Evolutionary conservation across 1,284 basidiomycete species (phyloP), one percentile per base, ranked within the genome.

Genomic region (Anthracocystis setariae): DNA sequence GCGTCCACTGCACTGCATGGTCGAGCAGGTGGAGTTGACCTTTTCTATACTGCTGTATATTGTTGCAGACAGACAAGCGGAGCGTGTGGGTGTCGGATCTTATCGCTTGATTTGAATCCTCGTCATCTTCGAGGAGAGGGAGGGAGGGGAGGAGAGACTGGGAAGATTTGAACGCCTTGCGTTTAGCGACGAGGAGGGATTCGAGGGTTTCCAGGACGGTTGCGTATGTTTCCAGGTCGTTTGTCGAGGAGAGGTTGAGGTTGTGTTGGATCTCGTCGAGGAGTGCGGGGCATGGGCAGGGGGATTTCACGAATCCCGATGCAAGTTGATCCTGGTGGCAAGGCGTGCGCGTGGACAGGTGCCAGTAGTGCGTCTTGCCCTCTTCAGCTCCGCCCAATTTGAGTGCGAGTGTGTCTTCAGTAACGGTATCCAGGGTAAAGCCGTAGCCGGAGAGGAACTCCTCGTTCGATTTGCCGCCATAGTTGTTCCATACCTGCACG

Each of bases 391-490:
- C 24, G 8, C 46, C 60, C 13, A 79, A 29, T 20, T 62, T 59
- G 8, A 81, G 47, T n/a, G 69, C 63, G 3, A 81, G 48, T 15
- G 69, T 64, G 33, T 81, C 79, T 15, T 81, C 79, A 3, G 44
- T 55, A 1, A 35, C 45, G 1, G 40, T 67, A 0, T 58, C 48
- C 24, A 78, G 39, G 0, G 69, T 68, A 38, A 81, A 82, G 2
- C 77, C 80, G 27, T 82, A 82, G 9, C 65, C 63, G 12, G 60
- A 50, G 1, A 80, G 51, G 7, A 82, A 62, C 33, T 81, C 79
- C 27, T 82, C 79, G 55, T 80, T 81, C 32, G 68, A 73, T 46
- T 82, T 82, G 10, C 78, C 76, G 3, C 80, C 80, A 49, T 82
- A 82, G 25, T 79, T 81, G 57, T 82, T 82, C 38, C 68, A 79